Evolutionary conservation across 345 rosid genomes (phyloP), one percentile per base, ranked within the genome.

Genomic region (Corymbia maculata): DNA sequence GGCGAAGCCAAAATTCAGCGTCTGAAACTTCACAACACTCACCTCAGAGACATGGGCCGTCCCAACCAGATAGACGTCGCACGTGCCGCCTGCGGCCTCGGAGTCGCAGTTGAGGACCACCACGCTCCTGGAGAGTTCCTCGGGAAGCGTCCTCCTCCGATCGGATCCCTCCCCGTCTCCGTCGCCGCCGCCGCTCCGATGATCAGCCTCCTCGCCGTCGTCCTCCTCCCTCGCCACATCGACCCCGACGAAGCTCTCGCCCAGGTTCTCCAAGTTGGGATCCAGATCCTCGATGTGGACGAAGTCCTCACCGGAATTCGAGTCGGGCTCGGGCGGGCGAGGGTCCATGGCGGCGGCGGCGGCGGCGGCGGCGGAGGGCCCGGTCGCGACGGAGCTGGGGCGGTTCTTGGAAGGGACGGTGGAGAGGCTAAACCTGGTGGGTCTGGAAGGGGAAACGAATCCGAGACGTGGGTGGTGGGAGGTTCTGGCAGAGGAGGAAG

Each of bases 1-100:
- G 42, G 42, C 42, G 42, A 36, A 59, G 13, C 28, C 84, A 75
- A 75, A 75, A 42, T 75, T 75, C 28, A 75, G 28, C 42, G 49
- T 44, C 21, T 49, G 28, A 75, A 75, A 1, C 84, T 75, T 75
- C 84, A 19, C 49, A 42, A 44, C 84, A 42, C 49, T 89, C 89
- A 95, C 99, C 99, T 94, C 92, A 17, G 99, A 98, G 50, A 97
- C 98, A 89, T 98, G 99, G 86, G 97, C 98, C 75, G 99, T 97
- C 36, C 99, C 99, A 68, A 98, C 94, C 92, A 98, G 86, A 88
- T 94, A 94, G 17, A 98, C 99, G 89, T 96, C 94, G 90, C 99
- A 98, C 30, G 89, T 90, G 89, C 99, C 98, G 42, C 95, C 94
- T 52, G 89, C 96, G 36, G 93, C 95, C 22, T 93, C 55, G 44